Conservation (phyloP, 257 asterid genomes). For the Cinchona pubescens region DNA sequence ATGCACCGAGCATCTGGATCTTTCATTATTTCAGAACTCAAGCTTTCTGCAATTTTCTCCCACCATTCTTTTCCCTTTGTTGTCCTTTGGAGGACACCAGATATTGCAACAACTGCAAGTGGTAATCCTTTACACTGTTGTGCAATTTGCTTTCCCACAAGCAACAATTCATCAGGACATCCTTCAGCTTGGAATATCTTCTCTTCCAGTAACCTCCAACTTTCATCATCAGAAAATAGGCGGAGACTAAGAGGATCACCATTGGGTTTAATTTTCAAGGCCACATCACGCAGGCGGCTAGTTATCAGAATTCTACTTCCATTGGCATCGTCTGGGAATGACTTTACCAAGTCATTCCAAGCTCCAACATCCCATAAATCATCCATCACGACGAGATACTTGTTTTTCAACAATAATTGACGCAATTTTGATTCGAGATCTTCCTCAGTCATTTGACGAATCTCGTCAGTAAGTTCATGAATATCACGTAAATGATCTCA, state of each 20-base stretch:
- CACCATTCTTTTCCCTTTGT: slow-evolving; percentile 3
- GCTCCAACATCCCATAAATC: slow-evolving; percentile 4
- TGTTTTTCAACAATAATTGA: background rate
- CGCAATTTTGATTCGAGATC: background rate
- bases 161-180: background rate
- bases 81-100: slow-evolving; percentile 1
- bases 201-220: slow-evolving; percentile 2
- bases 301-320: slow-evolving; percentile 7
- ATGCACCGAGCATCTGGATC: slow-evolving; percentile 2
- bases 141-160: slow-evolving; percentile 9
- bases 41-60: background rate
- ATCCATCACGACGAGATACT: slow-evolving; percentile 11
- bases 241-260: background rate
- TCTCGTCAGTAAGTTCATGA: background rate
- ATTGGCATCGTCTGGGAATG: background rate
- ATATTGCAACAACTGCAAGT: slow-evolving; percentile 12
- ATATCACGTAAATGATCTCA: background rate
- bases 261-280: background rate
- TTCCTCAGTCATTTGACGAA: background rate
- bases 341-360: slow-evolving; percentile 4
- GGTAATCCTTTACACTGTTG: slow-evolving; percentile 10
- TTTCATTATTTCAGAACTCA: background rate
- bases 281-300: background rate
- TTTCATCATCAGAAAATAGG: slow-evolving; percentile 7
- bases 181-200: background rate